Conservation (phyloP, 2,329 filamentous ascomycete species). For the Reticulascus tulasneorum region DNA sequence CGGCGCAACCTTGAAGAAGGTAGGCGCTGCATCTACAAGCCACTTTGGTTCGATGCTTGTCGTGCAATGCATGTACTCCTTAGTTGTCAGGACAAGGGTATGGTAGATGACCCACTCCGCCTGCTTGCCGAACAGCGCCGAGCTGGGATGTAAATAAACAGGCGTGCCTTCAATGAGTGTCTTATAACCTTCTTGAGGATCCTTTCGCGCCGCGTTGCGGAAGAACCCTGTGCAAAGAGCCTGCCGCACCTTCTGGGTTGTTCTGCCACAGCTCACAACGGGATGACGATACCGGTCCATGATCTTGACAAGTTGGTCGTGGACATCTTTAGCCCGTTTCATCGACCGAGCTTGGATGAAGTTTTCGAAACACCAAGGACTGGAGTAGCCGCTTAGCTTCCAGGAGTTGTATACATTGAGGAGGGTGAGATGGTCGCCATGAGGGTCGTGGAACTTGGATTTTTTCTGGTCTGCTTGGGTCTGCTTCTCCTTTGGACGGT, state of each 20-base stretch:
- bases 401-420: slow-evolving; percentile 98
- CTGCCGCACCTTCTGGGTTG: slow-evolving; percentile 82
- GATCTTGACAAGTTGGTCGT: slow-evolving; percentile 87
- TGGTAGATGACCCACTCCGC: slow-evolving; percentile 97
- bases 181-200: slow-evolving; percentile 95
- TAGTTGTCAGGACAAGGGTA: slow-evolving; percentile 83
- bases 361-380: slow-evolving; percentile 95
- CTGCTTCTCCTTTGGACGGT: slow-evolving; percentile 96
- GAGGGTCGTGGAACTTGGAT: slow-evolving; percentile 91
- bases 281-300: slow-evolving; percentile 87
- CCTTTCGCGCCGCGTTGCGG: slow-evolving; percentile 89
- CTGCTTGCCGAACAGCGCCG: slow-evolving; percentile 89
- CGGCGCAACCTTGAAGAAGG: slow-evolving; percentile 95
- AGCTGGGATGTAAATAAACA: slow-evolving; percentile 90
- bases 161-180: slow-evolving; percentile 93
- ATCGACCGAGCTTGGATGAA: slow-evolving; percentile 93
- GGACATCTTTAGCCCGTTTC: slow-evolving; percentile 84
- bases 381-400: slow-evolving; percentile 79
- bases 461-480: slow-evolving; percentile 96
- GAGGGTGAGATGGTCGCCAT: slow-evolving; percentile 89
- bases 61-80: slow-evolving; percentile 97
- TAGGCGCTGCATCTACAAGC: slow-evolving; percentile 94
- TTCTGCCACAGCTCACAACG: slow-evolving; percentile 78
- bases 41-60: slow-evolving; percentile 91
- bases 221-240: slow-evolving; percentile 94